These are phyloP conservation scores for Penicillium antarcticum DNA, from an alignment of 495 filamentous ascomycete species.

Conservation along the genomic window DNA sequence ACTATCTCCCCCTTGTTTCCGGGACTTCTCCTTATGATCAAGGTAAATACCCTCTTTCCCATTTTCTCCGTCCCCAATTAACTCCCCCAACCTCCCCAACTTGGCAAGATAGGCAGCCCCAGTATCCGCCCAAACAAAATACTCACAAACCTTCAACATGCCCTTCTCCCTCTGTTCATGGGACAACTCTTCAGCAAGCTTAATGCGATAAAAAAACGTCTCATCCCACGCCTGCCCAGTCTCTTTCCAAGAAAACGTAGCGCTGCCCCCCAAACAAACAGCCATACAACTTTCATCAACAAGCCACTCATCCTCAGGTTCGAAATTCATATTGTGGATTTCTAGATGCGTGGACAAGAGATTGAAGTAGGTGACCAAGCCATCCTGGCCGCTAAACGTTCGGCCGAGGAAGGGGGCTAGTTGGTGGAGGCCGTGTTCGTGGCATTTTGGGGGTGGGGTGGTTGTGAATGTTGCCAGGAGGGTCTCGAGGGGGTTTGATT, in stretches of 20 bases:
- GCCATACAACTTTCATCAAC: constrained; percentile 43
- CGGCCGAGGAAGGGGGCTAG: constrained; percentile 61
- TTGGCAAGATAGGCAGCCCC: constrained; percentile 60
- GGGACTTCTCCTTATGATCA: background rate
- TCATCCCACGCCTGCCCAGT: constrained; percentile 58
- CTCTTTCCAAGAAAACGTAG: constrained; percentile 46
- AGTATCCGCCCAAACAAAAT: constrained; percentile 63
- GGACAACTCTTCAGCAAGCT: constrained; percentile 35
- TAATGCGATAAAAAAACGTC: constrained; percentile 54
- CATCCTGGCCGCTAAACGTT: constrained; percentile 46
- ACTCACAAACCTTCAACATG: constrained; percentile 42
- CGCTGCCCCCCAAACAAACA: constrained; percentile 48
- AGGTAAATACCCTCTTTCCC: constrained; percentile 6
- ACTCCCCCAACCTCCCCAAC: constrained; percentile 36
- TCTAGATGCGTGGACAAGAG: constrained; percentile 35
- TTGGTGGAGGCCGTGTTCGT: constrained; percentile 59
- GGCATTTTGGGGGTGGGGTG: constrained; percentile 30
- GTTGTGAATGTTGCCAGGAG: constrained; percentile 52
- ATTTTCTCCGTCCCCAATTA: background rate
- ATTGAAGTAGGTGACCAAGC: constrained; percentile 47
- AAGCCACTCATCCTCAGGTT: constrained; percentile 41
- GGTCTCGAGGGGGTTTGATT: constrained; percentile 12
- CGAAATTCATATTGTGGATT: constrained; percentile 51
- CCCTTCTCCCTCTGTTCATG: constrained; percentile 8
- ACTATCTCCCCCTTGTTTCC: background rate